Conservation (phyloP, 129 eudicot genomes). For the Helichrysum umbraculigerum region DNA sequence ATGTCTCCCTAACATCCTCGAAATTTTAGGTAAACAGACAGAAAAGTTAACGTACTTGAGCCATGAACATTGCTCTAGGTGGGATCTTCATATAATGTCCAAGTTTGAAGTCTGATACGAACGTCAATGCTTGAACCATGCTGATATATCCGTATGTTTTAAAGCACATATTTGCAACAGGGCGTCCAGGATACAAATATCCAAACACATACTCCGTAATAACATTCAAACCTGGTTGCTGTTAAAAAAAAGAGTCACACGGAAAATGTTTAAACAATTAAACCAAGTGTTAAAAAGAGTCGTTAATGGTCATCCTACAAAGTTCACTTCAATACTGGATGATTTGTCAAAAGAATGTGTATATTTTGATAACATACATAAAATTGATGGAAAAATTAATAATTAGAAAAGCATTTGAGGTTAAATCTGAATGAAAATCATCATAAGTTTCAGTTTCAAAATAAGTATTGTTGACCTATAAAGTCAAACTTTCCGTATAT, state of each 20-base stretch:
- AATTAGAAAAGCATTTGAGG: background rate
- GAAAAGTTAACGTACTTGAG: constrained; percentile 42
- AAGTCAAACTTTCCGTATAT: background rate
- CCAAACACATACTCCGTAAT: constrained; percentile 72
- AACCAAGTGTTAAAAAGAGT: background rate
- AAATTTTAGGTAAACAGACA: no score
- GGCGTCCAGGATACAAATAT: constrained; percentile 60
- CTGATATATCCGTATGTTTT: constrained; percentile 70
- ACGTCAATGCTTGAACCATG: constrained; percentile 51
- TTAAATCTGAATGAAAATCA: background rate
- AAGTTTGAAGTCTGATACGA: background rate
- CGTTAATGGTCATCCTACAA: background rate
- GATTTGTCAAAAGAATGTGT: background rate
- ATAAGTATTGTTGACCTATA: constrained; percentile 7
- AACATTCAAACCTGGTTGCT: constrained; percentile 63
- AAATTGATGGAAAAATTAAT: background rate
- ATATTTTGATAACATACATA: background rate
- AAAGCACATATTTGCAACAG: constrained; percentile 74
- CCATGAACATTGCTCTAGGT: constrained; percentile 76
- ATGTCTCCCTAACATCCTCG: no score
- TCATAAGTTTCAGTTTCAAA: background rate
- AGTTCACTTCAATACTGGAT: background rate
- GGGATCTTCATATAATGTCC: constrained; percentile 70
- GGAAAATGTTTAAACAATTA: no score
- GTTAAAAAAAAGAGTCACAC: background rate